Evolutionary conservation across 1,284 basidiomycete genomes (phyloP), one percentile per base, ranked within the genome.

Genomic region (Porogramme epimiltina): DNA sequence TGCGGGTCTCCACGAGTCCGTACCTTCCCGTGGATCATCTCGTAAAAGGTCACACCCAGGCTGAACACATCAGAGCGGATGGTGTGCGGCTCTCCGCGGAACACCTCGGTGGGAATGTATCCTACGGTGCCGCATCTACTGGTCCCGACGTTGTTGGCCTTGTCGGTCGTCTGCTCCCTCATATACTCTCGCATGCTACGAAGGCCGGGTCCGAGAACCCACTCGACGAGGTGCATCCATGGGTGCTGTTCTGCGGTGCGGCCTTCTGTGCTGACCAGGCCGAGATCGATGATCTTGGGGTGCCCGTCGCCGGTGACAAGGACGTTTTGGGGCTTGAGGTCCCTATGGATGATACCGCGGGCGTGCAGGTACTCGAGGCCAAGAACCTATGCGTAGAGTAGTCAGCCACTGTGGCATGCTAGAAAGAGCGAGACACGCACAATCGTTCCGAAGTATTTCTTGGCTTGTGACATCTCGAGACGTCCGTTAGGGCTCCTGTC

Each of bases 241-340:
- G 57, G 56, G 24, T 58, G 59, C n/a, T 58, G 42, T 2, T 42
- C 37, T 2, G 41, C 16, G 37, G 49, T 80, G 79, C 25, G 85
- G 71, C 45, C 75, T 68, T 81, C 86, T 4, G 82, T 79, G 1
- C 77, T 77, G 58, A 82, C 81, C 2, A 87, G 70, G 1, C 85
- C 84, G 64, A 87, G 87, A 65, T 87, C 84, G 23, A 80, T 78
- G 36, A 88, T 71, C 60, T 84, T 81, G 50, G 85, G 67, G 58
- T 65, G 60, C 33, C 68, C 77, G 47, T 76, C 71, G 0, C 70
- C 67, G 42, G 78, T 76, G 20, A 84, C 66, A 15, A 85, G 67
- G 23, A 84, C 66, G 66, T 88, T 88, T 59, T 87, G 83, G 2
- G 83, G 84, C 66, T 70, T 52, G 54, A 70, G 57, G 52, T 70